Evolutionary conservation across 371 early-diverging fungal species (phyloP).

Genomic region (Mortierella sp.): DNA sequence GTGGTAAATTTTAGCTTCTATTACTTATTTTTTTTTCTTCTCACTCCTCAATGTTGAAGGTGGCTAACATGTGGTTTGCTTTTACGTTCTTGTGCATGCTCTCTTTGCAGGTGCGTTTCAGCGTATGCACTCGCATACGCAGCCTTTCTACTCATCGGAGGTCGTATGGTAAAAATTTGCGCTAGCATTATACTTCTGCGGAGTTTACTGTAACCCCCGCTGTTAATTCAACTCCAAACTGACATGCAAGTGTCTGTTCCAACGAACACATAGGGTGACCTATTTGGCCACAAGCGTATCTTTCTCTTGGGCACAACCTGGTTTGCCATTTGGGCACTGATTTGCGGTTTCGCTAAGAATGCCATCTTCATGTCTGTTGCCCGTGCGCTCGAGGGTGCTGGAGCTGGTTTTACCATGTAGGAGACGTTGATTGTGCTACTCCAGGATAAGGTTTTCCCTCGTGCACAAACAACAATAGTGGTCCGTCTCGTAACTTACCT

Average conservation of each 20-base stretch:
- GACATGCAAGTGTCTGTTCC: not conserved
- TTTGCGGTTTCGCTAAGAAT: conserved; percentile 56
- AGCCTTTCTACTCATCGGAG: conserved; percentile 59
- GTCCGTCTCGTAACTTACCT: too few species aligned
- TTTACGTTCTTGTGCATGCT: not conserved
- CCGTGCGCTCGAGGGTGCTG: conserved; percentile 46
- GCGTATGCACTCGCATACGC: conserved; percentile 59
- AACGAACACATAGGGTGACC: conserved; percentile 47
- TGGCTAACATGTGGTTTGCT: not conserved
- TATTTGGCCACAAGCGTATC: conserved; percentile 57
- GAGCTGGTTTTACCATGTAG: conserved; percentile 18
- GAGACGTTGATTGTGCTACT: too few species aligned
- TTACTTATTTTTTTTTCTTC: not conserved
- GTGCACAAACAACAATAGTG: too few species aligned
- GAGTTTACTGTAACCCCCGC: not conserved
- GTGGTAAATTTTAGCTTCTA: conserved; percentile 41
- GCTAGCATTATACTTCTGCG: not conserved
- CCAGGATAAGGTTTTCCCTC: too few species aligned
- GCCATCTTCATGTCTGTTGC: conserved; percentile 58
- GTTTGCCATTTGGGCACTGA: conserved; percentile 52
- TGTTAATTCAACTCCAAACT: not conserved
- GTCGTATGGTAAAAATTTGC: conserved; percentile 40
- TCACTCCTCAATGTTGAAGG: not conserved
- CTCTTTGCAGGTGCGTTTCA: conserved; percentile 52
- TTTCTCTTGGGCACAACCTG: conserved; percentile 56